Evolutionary conservation across 768 basidiomycete genomes (phyloP).

Genomic region (Xerocomellus chrysenteron): DNA sequence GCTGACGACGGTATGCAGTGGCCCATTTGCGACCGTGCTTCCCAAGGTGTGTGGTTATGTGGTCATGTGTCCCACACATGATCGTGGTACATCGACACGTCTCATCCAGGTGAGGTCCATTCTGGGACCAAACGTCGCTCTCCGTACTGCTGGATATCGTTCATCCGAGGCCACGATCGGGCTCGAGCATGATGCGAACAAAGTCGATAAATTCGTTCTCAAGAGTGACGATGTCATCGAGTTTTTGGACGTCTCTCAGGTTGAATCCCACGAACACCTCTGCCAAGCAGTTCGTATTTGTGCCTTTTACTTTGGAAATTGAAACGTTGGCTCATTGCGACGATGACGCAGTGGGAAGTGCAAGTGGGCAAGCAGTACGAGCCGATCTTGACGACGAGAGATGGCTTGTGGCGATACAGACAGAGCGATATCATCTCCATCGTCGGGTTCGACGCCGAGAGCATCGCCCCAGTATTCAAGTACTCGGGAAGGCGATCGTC

Average conservation of each 20-base stretch:
- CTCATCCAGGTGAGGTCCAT: slow-evolving; percentile 12
- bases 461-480: slow-evolving; percentile 8
- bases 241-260: slow-evolving; percentile 17
- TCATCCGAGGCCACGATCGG: slow-evolving; percentile 12
- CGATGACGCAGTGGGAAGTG: slow-evolving; percentile 15
- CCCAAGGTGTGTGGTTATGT: slow-evolving; percentile 9
- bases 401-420: slow-evolving; percentile 25
- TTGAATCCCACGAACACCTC: slow-evolving; percentile 12
- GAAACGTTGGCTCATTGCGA: not conserved
- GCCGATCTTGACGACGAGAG: slow-evolving; percentile 18
- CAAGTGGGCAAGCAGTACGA: slow-evolving; percentile 20
- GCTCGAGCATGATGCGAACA: not conserved
- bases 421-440: slow-evolving; percentile 20
- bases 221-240: slow-evolving; percentile 6
- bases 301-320: too few species aligned
- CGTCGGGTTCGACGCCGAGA: slow-evolving; percentile 13
- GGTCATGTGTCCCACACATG: not conserved
- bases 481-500: slow-evolving; percentile 5
- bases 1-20: slow-evolving; percentile 8
- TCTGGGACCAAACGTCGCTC: slow-evolving; percentile 4
- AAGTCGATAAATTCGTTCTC: slow-evolving; percentile 12
- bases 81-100: not conserved
- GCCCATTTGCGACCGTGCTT: slow-evolving; percentile 7
- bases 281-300: slow-evolving; percentile 14
- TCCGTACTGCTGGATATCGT: slow-evolving; percentile 8